Evolutionary conservation across 2,329 filamentous ascomycete genomes (phyloP).

Genomic region (Pseudogymnoascus sp.): DNA sequence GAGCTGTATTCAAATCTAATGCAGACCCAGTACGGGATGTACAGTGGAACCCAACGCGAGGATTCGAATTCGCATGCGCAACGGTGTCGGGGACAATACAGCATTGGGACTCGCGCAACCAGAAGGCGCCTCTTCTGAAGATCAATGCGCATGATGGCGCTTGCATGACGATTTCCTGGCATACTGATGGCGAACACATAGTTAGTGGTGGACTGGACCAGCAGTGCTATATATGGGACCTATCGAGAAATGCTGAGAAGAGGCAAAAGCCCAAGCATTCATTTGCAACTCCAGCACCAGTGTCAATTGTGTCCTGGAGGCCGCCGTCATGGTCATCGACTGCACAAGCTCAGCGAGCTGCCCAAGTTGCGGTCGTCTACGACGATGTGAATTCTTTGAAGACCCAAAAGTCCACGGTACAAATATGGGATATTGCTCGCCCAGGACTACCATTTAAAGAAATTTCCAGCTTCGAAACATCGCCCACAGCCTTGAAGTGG

Average conservation of each 20-base stretch:
- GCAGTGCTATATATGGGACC: conserved; percentile 57
- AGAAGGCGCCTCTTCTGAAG: conserved; percentile 44
- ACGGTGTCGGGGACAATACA: conserved; percentile 54
- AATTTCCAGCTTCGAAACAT: conserved; percentile 50
- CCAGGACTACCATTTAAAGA: conserved; percentile 61
- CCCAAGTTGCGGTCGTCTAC: conserved; percentile 55
- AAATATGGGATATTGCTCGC: conserved; percentile 62
- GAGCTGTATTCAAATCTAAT: conserved; percentile 33
- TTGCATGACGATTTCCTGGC: conserved; percentile 56
- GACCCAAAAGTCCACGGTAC: conserved; percentile 50
- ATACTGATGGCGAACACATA: conserved; percentile 58
- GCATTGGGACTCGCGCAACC: conserved; percentile 56
- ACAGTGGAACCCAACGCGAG: conserved; percentile 56
- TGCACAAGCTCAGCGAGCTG: conserved; percentile 49
- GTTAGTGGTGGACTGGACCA: conserved; percentile 56
- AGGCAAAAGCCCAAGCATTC: conserved; percentile 57
- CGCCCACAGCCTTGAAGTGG: conserved; percentile 54
- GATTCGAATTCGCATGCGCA: conserved; percentile 55
- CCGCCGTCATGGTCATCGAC: conserved; percentile 59
- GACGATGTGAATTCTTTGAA: conserved; percentile 47
- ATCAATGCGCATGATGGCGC: conserved; percentile 55
- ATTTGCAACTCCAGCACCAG: conserved; percentile 52
- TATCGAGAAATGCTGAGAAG: conserved; percentile 51
- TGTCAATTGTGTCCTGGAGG: conserved; percentile 53
- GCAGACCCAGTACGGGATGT: conserved; percentile 53